Base-by-base conservation (phyloP, 1,284 basidiomycete species). In the Termitomyces sp. region DNA sequence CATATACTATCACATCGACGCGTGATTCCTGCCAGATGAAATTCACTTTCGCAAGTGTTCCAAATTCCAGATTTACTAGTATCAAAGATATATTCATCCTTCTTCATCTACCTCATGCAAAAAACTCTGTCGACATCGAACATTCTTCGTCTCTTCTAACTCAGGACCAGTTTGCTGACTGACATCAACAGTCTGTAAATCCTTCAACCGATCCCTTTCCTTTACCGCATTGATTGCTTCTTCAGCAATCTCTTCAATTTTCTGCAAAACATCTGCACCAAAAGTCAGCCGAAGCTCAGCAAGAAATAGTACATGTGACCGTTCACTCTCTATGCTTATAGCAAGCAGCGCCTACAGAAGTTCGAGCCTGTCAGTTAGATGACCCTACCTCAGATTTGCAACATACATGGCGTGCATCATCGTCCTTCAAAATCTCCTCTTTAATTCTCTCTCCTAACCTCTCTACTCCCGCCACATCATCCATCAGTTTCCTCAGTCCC, bases 211-310 rank as follows among this genome's bases (percentile, higher is more conserved):
- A 30, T 63, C 58, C 34, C 76, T 70, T 51, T 74, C 70, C 24
- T 69, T 67, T n/a, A 78, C 57, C 1, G 70, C 68, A 8, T 68
- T 60, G 7, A 77, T 51, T 5, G 76, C 73, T 10, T 68, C 64
- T 61, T 78, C 74, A 3, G 77, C 75, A 0, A 74, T 69, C 24
- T 70, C 69, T 3, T 76, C 70, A 59, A 80, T 70, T 50, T 67
- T 70, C 38, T 67, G 68, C n/a, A 77, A 56, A 0, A 72, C 71
- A 50, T 72, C 76, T 79, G 46, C 6, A 50, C 19, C 5, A 17
- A 24, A n/a, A 17, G 49, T 36, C 24, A 50, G 12, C 50, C 36
- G 33, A 17, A 24, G 48, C 54, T 60, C 46, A 56, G 50, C 2
- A 6, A 55, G 9, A 38, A 4, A 26, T 21, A 28, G 15, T 15